Percentiles rank a stretch among this genome's conserved stretches.
Evolutionary conservation across 2,329 filamentous ascomycete genomes (phyloP).

Genomic region (Aspergillus fischeri): DNA sequence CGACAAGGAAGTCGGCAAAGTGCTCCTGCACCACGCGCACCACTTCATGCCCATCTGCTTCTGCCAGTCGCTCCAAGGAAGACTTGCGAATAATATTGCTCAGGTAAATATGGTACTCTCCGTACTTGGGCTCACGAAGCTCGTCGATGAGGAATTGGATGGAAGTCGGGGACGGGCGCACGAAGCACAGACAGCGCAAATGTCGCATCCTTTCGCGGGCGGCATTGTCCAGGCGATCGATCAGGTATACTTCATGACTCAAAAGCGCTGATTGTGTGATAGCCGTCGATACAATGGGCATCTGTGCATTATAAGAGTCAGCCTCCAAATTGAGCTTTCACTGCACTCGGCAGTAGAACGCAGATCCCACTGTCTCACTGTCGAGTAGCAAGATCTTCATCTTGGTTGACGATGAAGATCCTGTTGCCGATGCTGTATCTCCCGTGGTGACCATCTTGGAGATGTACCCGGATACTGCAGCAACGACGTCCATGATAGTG

Average conservation of each 20-base stretch:
- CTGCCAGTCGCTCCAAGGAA: conserved; percentile 84
- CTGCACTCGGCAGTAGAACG: neutral
- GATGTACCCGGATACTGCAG: conserved; percentile 91
- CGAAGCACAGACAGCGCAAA: conserved; percentile 85
- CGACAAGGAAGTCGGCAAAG: conserved; percentile 91
- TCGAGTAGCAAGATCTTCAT: conserved; percentile 98
- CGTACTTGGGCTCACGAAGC: conserved; percentile 91
- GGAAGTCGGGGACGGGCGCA: conserved; percentile 86
- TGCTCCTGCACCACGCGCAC: conserved; percentile 92
- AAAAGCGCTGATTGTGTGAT: conserved; percentile 93
- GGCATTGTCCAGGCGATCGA: conserved; percentile 87
- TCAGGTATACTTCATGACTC: conserved; percentile 96
- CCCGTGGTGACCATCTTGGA: conserved; percentile 89
- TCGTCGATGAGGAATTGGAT: conserved; percentile 94
- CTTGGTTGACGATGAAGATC: conserved; percentile 66
- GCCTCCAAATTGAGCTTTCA: conserved; percentile 21
- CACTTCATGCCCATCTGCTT: conserved; percentile 96
- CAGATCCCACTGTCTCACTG: conserved; percentile 68
- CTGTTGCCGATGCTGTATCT: conserved; percentile 59
- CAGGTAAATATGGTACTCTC: conserved; percentile 95
- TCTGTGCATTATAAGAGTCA: conserved; percentile 38
- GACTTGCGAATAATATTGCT: conserved; percentile 98
- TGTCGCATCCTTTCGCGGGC: conserved; percentile 97
- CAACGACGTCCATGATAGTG: conserved; percentile 78
- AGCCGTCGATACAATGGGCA: conserved; percentile 88